Evolutionary conservation across 2,329 filamentous ascomycete species (phyloP), one percentile per base, ranked within the genome.

Genomic region (Aspergillus awamori): DNA sequence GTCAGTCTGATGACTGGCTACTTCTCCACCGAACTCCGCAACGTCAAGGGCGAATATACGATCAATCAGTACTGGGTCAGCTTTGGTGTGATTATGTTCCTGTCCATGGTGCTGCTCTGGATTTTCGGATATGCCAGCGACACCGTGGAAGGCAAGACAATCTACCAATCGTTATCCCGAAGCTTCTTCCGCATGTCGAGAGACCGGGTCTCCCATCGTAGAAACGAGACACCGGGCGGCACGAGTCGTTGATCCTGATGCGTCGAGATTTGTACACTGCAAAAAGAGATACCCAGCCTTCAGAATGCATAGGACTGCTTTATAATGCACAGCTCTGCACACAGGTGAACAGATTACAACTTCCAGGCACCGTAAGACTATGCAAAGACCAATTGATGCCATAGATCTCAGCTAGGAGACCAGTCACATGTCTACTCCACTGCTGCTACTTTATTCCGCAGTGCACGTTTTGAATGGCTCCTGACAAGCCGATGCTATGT

Each of bases 1-100:
- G 88, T 92, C 62, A 89, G 84, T 66, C 82, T 92, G 53, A 87
- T 92, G 85, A 91, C 89, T 3, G 86, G 82, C 33, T 93, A 92
- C 74, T 93, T 92, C 73, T 88, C 86, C 5, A 83, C 88, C 1
- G 84, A 90, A 71, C 84, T 92, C 53, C 75, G 79, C 7, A 83
- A 85, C 4, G 77, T 87, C 8, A 80, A 84, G 53, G 72, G 74
- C 7, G 75, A 78, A n/a, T 92, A 90, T 74, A 86, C 84, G 0
- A 76, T 83, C 13, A 81, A 74, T 59, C 84, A 86, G 47, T 93
- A 90, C 72, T 92, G 89, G 89, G 79, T 84, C 53, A 78, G 82
- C 28, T 92, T 93, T 76, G 84, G 80, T 0, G 83, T 88, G 33
- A 83, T 91, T 15, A 81, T 89, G 54, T 80, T 81, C 13, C 63